phyloP scores from a whole-genome alignment of 768 basidiomycete genomes.

The Tulasnella sp. region DNA sequence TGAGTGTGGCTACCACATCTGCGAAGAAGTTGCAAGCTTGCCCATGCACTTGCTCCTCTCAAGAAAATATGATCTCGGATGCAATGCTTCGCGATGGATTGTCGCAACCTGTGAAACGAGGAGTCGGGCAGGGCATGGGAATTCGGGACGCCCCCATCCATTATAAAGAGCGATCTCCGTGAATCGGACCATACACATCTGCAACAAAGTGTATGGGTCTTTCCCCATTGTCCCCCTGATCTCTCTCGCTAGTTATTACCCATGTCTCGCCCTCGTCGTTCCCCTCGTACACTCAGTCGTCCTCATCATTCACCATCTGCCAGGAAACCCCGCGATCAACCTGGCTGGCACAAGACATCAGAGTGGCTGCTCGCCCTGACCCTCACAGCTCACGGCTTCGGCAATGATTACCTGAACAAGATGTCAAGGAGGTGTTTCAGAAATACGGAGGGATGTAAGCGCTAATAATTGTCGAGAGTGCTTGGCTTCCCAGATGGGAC shows the following conservation, averaged over 20 bases:
- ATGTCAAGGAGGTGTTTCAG: neutral
- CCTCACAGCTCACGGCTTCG: neutral
- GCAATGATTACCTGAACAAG: neutral
- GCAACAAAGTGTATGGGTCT: neutral
- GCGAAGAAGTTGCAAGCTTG: no score
- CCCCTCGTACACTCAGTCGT: neutral
- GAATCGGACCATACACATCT: neutral
- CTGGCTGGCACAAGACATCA: neutral
- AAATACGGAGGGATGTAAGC: neutral
- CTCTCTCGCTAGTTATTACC: neutral
- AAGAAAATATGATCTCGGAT: no score
- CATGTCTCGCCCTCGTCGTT: neutral
- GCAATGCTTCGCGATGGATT: neutral
- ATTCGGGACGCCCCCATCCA: neutral
- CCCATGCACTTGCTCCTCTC: no score
- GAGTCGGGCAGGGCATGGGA: neutral
- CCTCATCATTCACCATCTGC: neutral
- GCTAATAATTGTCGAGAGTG: neutral
- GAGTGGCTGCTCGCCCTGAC: neutral
- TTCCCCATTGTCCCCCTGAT: neutral
- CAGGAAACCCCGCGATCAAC: neutral
- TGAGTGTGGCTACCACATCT: neutral
- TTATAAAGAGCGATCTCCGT: neutral
- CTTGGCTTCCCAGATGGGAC: neutral
- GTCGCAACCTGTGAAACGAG: neutral